Evolutionary conservation across 129 eudicot genomes (phyloP), one percentile per base, ranked within the genome.

Genomic region (Artemisia argyi): DNA sequence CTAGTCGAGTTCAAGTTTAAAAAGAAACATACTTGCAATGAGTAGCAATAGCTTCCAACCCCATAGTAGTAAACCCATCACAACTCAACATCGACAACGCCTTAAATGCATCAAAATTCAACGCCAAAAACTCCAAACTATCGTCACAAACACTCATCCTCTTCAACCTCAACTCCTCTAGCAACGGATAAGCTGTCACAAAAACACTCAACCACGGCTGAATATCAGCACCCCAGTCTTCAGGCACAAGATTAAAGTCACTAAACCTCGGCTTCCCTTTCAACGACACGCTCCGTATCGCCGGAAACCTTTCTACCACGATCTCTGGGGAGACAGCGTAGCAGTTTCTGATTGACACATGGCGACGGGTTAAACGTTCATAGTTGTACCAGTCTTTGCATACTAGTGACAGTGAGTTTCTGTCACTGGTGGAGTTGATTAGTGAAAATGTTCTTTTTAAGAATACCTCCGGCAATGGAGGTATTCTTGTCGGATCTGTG

Each of bases 341-440:
- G 72, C 97, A 91, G 80, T 91, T 91, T 3, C 88, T 83, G 24
- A 91, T 88, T 12, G 85, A 82, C 11, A 91, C 73, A 48, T 77
- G 84, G 11, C 85, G 83, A 68, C 97, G 77, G 39, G 84, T 80
- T 82, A 87, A 73, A 10, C 97, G 84, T 63, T 91, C 97, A 8
- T 83, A 87, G 69, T 86, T 79, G 82, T 88, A 91, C 93, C 92
- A 88, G 67, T 84, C 89, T 53, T 91, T 91, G 78, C 97, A 89
- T 12, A 91, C 97, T 6, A 86, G 82, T 7, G 96, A 88, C 16
- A 75, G 69, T 47, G 90, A 82, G 81, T 75, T 88, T 16, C 96
- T 82, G 59, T 91, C 97, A 50, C 70, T 86, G 54, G 75, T 83
- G 16, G 87, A 82, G 69, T 49, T 68, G 63, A 88, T 57, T 35